These are phyloP conservation scores for Fusarium neocosmosporiellum DNA, from an alignment of 2,329 filamentous ascomycete genomes.

Conservation along the genomic window DNA sequence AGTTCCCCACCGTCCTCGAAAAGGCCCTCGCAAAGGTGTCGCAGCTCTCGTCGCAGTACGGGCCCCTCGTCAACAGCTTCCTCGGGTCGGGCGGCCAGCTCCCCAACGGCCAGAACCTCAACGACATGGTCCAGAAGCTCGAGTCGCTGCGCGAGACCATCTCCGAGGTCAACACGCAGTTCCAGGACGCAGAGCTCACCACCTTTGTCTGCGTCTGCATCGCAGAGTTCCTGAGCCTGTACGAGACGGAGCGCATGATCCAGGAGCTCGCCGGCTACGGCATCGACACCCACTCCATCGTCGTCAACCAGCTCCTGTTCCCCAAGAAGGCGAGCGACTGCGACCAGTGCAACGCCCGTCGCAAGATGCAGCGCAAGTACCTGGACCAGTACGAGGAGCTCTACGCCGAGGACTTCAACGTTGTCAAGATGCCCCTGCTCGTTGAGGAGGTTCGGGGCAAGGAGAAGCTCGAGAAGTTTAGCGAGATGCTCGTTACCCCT, in stretches of 20 bases:
- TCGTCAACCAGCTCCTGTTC: slow-evolving; percentile 97
- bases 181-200: slow-evolving; percentile 95
- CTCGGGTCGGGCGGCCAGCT: slow-evolving; percentile 80
- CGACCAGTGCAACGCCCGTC: slow-evolving; percentile 92
- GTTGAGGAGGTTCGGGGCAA: slow-evolving; percentile 97
- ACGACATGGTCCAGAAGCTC: slow-evolving; percentile 94
- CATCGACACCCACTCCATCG: slow-evolving; percentile 97
- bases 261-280: slow-evolving; percentile 93
- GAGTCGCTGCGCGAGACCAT: slow-evolving; percentile 94
- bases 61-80: slow-evolving; percentile 93
- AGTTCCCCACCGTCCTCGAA: slow-evolving; percentile 97
- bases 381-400: slow-evolving; percentile 98
- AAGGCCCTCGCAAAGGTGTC: slow-evolving; percentile 98
- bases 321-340: slow-evolving; percentile 86
- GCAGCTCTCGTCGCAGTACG: slow-evolving; percentile 93
- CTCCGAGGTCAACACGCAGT: slow-evolving; percentile 94
- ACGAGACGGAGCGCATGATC: slow-evolving; percentile 99
- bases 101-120: slow-evolving; percentile 91
- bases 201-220: slow-evolving; percentile 99
- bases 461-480: slow-evolving; percentile 92
- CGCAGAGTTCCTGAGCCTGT: slow-evolving; percentile 94
- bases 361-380: slow-evolving; percentile 99
- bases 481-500: slow-evolving; percentile 82
- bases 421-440: slow-evolving; percentile 96
- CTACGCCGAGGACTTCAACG: slow-evolving; percentile 95